phyloP scores from a whole-genome alignment of 768 basidiomycete genomes.

The Kwoniella pini region DNA sequence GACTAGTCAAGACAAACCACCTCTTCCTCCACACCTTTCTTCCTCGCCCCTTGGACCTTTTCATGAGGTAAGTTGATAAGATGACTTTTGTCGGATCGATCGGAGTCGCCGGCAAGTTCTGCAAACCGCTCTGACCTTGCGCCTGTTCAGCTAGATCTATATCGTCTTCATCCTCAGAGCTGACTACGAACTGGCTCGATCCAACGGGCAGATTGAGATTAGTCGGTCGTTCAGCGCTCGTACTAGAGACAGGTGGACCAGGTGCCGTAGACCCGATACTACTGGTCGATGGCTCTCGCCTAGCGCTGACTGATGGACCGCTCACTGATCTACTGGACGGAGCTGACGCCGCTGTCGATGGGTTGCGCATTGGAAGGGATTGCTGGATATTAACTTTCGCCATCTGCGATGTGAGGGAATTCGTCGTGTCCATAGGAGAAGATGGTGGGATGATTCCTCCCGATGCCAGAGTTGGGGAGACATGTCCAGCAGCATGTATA shows the following conservation, averaged over 20 bases:
- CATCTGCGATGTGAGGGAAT: conserved; percentile 26
- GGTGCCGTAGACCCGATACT: conserved; percentile 17
- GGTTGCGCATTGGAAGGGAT: background rate
- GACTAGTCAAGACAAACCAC: conserved; percentile 92
- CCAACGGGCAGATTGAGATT: background rate
- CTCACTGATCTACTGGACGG: conserved; percentile 4
- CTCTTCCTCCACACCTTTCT: conserved; percentile 93
- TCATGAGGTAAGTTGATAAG: conserved; percentile 89
- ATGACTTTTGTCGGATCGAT: conserved; percentile 77
- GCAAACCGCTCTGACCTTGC: background rate
- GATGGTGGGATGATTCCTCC: conserved; percentile 20
- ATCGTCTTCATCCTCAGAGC: conserved; percentile 19
- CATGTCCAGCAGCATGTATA: conserved; percentile 9
- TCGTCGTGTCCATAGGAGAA: conserved; percentile 28
- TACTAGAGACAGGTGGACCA: conserved; percentile 20
- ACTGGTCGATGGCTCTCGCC: conserved; percentile 37
- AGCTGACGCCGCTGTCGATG: background rate
- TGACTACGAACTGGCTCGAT: conserved; percentile 4
- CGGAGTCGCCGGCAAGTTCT: conserved; percentile 34
- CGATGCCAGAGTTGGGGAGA: conserved; percentile 12
- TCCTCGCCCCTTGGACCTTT: conserved; percentile 75
- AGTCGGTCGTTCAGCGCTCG: conserved; percentile 19
- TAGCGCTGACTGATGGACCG: conserved; percentile 2
- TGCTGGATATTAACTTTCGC: conserved; percentile 22
- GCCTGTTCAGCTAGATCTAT: conserved; percentile 1